Evolutionary conservation across 1,284 basidiomycete species (phyloP).

Genomic region (Ustilago esculenta): DNA sequence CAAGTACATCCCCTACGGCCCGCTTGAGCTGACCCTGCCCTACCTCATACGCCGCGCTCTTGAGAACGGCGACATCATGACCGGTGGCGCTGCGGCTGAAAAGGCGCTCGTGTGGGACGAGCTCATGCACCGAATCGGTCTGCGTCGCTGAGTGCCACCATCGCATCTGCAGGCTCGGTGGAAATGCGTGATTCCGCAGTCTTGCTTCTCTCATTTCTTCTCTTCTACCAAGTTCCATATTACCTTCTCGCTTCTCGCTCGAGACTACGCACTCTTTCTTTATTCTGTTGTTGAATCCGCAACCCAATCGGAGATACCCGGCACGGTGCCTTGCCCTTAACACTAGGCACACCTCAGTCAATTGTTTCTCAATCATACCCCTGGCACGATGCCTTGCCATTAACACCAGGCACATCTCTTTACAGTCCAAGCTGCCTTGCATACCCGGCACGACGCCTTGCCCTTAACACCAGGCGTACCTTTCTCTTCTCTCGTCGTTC

Average conservation of each 20-base stretch:
- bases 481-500: background rate
- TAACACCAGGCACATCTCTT: conserved; percentile 33
- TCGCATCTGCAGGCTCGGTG: too few species aligned
- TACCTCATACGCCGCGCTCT: conserved; percentile 79
- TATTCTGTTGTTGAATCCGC: conserved; percentile 3
- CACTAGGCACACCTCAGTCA: conserved; percentile 27
- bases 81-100: conserved; percentile 70
- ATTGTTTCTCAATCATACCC: conserved; percentile 17
- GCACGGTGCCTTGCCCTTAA: conserved; percentile 49
- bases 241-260: too few species aligned
- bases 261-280: too few species aligned
- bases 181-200: background rate
- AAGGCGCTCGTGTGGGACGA: conserved; percentile 44
- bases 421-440: conserved; percentile 8
- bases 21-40: conserved; percentile 73
- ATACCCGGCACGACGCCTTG: conserved; percentile 42
- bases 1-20: conserved; percentile 63
- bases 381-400: conserved; percentile 43
- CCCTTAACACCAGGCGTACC: conserved; percentile 42
- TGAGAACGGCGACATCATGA: conserved; percentile 79
- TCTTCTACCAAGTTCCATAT: background rate
- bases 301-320: conserved; percentile 17
- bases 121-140: conserved; percentile 38
- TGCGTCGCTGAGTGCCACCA: conserved; percentile 35
- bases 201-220: background rate